phyloP scores from a whole-genome alignment of 345 rosid species.

The Populus alba region DNA sequence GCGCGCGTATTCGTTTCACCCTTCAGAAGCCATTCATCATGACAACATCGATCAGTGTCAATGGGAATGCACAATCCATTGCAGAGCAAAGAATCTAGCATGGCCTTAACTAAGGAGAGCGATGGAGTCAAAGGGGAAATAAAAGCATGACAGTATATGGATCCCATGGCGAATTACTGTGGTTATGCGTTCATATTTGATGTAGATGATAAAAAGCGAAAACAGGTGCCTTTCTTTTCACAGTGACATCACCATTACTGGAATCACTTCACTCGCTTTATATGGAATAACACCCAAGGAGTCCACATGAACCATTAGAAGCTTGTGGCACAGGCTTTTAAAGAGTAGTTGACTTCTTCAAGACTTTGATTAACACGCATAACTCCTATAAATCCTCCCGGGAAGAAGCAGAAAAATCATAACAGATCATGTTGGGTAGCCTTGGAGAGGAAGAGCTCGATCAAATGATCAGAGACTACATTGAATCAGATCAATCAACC shows the following conservation, averaged over 20 bases:
- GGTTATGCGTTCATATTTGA: neutral
- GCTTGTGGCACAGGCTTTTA: neutral
- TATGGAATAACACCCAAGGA: neutral
- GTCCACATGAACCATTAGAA: neutral
- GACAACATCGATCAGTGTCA: neutral
- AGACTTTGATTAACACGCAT: neutral
- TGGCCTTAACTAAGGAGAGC: no score
- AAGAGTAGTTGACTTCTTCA: slow-evolving; percentile 8
- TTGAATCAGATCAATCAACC: slow-evolving; percentile 32
- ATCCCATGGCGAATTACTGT: neutral
- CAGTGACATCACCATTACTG: neutral
- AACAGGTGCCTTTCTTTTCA: neutral
- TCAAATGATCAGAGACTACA: slow-evolving; percentile 49
- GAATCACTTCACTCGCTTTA: neutral
- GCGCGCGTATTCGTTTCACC: no score
- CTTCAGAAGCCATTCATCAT: no score
- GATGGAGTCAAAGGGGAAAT: no score
- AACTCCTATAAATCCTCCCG: neutral
- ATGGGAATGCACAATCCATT: neutral
- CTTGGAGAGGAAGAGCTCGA: slow-evolving; percentile 45
- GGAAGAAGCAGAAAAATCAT: neutral
- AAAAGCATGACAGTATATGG: no score
- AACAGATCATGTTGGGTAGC: slow-evolving; percentile 31
- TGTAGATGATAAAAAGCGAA: neutral
- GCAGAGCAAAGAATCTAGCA: neutral